These are phyloP conservation scores for Yamadazyma buinensis DNA, from an alignment of 1,139 yeast genomes.

Conservation along the genomic window DNA sequence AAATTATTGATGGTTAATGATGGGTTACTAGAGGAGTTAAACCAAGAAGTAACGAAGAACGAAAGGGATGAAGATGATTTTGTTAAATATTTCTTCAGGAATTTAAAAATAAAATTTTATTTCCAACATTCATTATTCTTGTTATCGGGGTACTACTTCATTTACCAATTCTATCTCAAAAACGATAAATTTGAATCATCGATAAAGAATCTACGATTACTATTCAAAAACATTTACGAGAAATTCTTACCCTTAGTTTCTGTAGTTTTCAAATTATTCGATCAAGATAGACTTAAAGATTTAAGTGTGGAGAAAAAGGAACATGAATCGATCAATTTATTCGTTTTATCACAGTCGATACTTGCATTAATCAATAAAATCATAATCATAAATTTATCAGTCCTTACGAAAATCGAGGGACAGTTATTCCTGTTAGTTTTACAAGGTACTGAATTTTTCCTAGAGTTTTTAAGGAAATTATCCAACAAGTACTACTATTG, in stretches of 20 bases:
- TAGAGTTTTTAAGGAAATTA: conserved; percentile 17
- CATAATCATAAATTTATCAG: conserved; percentile 18
- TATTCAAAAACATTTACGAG: conserved; percentile 1
- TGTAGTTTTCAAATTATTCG: not conserved
- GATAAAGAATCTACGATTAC: not conserved
- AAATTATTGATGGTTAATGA: not conserved
- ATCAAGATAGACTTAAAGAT: not conserved
- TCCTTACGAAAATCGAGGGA: conserved; percentile 11
- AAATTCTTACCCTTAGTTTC: conserved; percentile 3
- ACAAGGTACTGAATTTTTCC: conserved; percentile 1
- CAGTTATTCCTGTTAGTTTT: conserved; percentile 1
- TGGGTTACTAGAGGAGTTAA: too few relatives aligned
- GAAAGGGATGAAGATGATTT: not conserved
- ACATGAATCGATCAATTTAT: conserved; percentile 32
- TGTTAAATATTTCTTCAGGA: conserved; percentile 3
- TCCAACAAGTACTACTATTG: conserved; percentile 37
- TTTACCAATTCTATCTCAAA: conserved; percentile 1
- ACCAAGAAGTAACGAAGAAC: too few relatives aligned
- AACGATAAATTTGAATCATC: not conserved
- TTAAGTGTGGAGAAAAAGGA: conserved; percentile 13
- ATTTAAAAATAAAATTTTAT: conserved; percentile 5
- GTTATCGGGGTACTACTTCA: conserved; percentile 1
- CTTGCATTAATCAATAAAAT: conserved; percentile 23
- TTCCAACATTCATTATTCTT: conserved; percentile 2
- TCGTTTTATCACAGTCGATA: conserved; percentile 12